These are phyloP conservation scores for Cyberlindnera euphorbiae DNA, from an alignment of 805 yeast species.

Conservation along the genomic window DNA sequence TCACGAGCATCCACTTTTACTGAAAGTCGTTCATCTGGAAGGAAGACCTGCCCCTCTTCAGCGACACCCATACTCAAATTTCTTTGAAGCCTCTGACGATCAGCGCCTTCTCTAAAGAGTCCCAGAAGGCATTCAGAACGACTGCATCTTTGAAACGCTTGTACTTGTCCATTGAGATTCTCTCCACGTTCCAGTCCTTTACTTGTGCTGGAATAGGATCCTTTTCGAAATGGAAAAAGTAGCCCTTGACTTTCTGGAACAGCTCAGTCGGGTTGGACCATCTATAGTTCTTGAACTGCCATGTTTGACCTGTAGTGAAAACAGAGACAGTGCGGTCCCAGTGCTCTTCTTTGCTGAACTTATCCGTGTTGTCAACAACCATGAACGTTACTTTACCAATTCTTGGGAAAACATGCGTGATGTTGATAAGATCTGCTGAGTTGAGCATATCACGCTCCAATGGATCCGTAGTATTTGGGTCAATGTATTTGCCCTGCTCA, in stretches of 20 bases:
- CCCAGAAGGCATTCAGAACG: conserved; percentile 83
- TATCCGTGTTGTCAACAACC: conserved; percentile 84
- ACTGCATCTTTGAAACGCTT: conserved; percentile 87
- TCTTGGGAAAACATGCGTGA: conserved; percentile 51
- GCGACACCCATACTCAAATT: not conserved
- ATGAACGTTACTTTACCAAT: conserved; percentile 62
- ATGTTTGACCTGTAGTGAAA: conserved; percentile 92
- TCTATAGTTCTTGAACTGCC: conserved; percentile 92
- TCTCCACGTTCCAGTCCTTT: conserved; percentile 84
- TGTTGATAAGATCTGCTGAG: conserved; percentile 28
- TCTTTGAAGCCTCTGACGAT: conserved; percentile 49
- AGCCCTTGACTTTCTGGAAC: conserved; percentile 83
- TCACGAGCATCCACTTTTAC: too few species aligned
- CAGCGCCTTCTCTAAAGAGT: conserved; percentile 69
- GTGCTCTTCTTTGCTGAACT: conserved; percentile 88
- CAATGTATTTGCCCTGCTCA: conserved; percentile 64
- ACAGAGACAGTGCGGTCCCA: conserved; percentile 98
- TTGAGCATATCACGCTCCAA: conserved; percentile 28
- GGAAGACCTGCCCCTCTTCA: not conserved
- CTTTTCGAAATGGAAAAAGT: conserved; percentile 67
- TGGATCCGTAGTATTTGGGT: conserved; percentile 40
- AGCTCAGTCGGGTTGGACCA: conserved; percentile 75
- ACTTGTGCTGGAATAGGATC: conserved; percentile 75
- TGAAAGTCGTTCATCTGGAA: too few species aligned
- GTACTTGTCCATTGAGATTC: conserved; percentile 70